Evolutionary conservation across 768 basidiomycete species (phyloP).

Genomic region (Fistulinella prunicolor): DNA sequence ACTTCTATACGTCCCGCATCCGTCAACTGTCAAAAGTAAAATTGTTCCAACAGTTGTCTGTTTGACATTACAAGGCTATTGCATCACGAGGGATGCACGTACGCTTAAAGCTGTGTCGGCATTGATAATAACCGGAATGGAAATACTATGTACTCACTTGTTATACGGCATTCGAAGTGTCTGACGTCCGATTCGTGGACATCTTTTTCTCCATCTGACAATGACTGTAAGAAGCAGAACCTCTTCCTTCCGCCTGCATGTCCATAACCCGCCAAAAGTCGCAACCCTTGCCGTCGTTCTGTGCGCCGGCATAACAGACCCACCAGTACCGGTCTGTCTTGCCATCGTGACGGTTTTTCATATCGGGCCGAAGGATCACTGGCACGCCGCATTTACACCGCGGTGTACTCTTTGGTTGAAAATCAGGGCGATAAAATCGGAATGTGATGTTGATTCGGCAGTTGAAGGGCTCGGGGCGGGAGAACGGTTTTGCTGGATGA

Average conservation of each 20-base stretch:
- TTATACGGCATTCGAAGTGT: not conserved
- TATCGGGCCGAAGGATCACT: constrained; percentile 68
- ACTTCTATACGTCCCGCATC: not conserved
- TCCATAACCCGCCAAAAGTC: constrained; percentile 73
- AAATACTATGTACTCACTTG: constrained; percentile 6
- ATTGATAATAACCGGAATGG: not conserved
- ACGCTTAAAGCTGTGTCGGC: constrained; percentile 1
- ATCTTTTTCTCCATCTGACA: not conserved
- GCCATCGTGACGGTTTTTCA: constrained; percentile 66
- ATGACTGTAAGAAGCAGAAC: constrained; percentile 38
- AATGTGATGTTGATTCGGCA: constrained; percentile 85
- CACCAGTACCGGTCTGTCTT: constrained; percentile 67
- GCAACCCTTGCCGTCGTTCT: constrained; percentile 83
- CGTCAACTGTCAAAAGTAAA: not conserved
- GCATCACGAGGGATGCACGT: not conserved
- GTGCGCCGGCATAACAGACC: constrained; percentile 73
- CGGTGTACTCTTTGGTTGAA: constrained; percentile 60
- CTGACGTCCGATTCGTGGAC: not conserved
- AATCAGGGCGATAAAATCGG: constrained; percentile 84
- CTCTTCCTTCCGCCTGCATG: constrained; percentile 63
- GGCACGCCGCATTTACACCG: constrained; percentile 72
- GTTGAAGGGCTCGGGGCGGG: constrained; percentile 47
- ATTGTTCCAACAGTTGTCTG: not conserved
- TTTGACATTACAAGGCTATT: not conserved
- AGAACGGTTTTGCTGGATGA: constrained; percentile 19